Base-by-base conservation (phyloP, 75 land plant genomes). In the Selaginella tamariscina region DNA sequence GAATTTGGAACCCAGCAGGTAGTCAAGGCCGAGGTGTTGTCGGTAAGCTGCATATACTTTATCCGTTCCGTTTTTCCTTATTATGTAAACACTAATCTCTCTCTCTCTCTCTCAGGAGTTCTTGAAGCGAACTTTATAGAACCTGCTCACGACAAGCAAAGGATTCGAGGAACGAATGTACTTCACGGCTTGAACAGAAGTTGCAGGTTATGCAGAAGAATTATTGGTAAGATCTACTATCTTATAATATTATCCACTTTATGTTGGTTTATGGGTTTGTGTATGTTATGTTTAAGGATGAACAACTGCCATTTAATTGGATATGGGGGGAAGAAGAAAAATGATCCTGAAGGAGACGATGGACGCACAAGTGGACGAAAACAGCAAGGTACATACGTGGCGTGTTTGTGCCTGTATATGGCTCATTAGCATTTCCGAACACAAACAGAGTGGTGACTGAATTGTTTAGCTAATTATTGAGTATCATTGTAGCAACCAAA, bases 141-240 rank as follows among this genome's bases (percentile, higher is more conserved):
- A 75, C 97, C 97, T 67, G 97, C 97, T 65, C 97, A 92, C 78
- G 97, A 92, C 72, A 92, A 92, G 70, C 97, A 92, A 77, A 93
- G 87, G 1, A 88, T 92, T 81, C 93, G 88, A 74, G 82, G 94
- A 0, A 92, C 97, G 2, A 82, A 79, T 8, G 86, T 85, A 32
- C 84, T 91, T 73, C 56, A 67, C 75, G 97, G 54, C 85, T 91
- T 26, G 97, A 91, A 70, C 65, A 80, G 5, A 67, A 75, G 1
- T 68, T 91, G 39, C 29, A 87, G 64, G 78, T 79, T 29, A 85
- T 91, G 88, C 97, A 91, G 67, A 91, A 88, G 66, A 70, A 29
- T 18, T 91, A 83, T 73, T 91, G 97, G 97, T 91, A 54, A 39
- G 49, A 5, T 64, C 78, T 77, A 21, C 32, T 13, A 29, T 2